phyloP scores from a whole-genome alignment of 169 alveolate species.

The Plasmodium relictum region DNA sequence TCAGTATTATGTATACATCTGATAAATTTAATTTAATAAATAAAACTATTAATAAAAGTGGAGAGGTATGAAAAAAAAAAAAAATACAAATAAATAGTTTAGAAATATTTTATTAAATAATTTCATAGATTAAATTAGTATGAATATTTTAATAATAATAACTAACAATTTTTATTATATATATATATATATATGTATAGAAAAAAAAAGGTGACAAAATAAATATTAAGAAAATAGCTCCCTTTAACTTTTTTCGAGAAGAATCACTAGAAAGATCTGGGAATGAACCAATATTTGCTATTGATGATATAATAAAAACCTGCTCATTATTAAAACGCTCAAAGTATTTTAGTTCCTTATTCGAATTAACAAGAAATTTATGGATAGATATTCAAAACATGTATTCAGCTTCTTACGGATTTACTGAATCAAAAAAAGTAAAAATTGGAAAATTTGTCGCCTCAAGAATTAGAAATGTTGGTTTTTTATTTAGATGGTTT shows the following conservation, averaged over 20 bases:
- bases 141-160: too few relatives aligned
- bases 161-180: too few relatives aligned
- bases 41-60: slow-evolving; percentile 17
- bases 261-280: slow-evolving; percentile 35
- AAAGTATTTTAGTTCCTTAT: slow-evolving; percentile 22
- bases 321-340: slow-evolving; percentile 26
- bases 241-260: slow-evolving; percentile 60
- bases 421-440: slow-evolving; percentile 18
- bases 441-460: slow-evolving; percentile 20
- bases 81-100: neutral
- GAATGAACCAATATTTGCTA: slow-evolving; percentile 49
- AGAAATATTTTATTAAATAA: too few relatives aligned
- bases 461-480: slow-evolving; percentile 47
- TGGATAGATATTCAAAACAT: slow-evolving; percentile 44
- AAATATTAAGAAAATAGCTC: slow-evolving; percentile 14
- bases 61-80: slow-evolving; percentile 12
- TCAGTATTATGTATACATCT: slow-evolving; percentile 6
- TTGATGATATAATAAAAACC: slow-evolving; percentile 52
- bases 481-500: slow-evolving; percentile 51
- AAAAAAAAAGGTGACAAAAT: neutral
- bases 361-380: slow-evolving; percentile 25
- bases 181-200: neutral
- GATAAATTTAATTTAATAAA: slow-evolving; percentile 17
- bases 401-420: slow-evolving; percentile 60
- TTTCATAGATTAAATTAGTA: too few relatives aligned